Base-by-base conservation (phyloP, 805 yeast species). In the Saccharomycopsis selenospora region DNA sequence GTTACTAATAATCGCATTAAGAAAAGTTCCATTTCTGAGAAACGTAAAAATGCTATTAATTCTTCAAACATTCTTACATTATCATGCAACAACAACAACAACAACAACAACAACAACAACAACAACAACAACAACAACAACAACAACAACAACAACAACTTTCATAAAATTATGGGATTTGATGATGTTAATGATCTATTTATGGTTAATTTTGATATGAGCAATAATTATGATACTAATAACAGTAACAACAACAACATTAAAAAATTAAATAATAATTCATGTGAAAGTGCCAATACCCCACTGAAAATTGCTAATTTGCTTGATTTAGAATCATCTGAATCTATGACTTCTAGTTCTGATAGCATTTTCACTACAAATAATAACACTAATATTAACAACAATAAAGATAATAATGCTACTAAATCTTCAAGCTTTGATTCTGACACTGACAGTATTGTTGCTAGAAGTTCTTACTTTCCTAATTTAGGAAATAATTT, bases 311-410 rank as follows among this genome's bases (percentile, higher is more conserved):
- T 33, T 4, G n/a, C 38, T 14, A 14, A 20, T 10, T 33, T 33
- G 10, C 38, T 33, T 10, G 38, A 33, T 10, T 33, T 33, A 20
- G 17, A 33, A 17, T 27, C 29, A 11, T 22, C 45, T 7, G 44
- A 42, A 18, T 47, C 50, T 4, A 13, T 44, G 2, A 22, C 46
- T 2, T 41, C 46, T 17, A 28, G 40, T 14, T 22, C 42, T n/a
- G 46, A 47, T 26, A 36, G 45, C 23, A 25, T 47, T 4, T 50
- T 47, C 18, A 10, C 38, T 20, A 14, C 38, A 10, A 14, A 7
- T 11, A 8, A 17, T 6, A 14, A 14, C 18, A 14, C 38, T 14
- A 14, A 17, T 14, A 33, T 6, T 14, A 14, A 17, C 38, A 14
- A 17, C 10, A 10, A 17, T 7, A 20, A 20, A 33, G 17, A 20